Evolutionary conservation across 2,329 filamentous ascomycete species (phyloP).

Genomic region (Alternaria burnsii): DNA sequence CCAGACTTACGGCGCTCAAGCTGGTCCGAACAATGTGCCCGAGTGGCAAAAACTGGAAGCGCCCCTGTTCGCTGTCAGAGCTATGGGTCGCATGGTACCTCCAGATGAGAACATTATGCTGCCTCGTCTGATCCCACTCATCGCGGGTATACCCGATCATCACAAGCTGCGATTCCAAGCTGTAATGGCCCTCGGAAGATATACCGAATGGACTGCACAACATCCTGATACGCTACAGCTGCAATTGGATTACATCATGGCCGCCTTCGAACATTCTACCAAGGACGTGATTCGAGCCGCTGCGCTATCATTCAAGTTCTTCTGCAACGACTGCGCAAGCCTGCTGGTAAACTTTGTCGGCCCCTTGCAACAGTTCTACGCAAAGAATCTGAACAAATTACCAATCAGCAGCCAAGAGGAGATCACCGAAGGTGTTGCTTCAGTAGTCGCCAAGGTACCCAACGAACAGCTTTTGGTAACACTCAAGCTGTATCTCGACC

Average conservation of each 20-base stretch:
- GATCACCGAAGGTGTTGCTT: constrained; percentile 93
- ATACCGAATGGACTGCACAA: constrained; percentile 96
- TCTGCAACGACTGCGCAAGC: constrained; percentile 93
- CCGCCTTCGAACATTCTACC: constrained; percentile 86
- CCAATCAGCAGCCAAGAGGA: constrained; percentile 91
- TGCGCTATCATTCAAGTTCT: constrained; percentile 94
- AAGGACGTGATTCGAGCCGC: constrained; percentile 91
- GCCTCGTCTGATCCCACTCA: constrained; percentile 88
- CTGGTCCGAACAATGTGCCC: constrained; percentile 77
- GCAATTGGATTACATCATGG: constrained; percentile 95
- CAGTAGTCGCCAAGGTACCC: constrained; percentile 87
- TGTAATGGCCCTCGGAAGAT: constrained; percentile 95
- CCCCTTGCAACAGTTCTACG: constrained; percentile 91
- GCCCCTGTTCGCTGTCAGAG: constrained; percentile 91
- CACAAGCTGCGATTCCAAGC: constrained; percentile 98
- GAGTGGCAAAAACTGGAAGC: constrained; percentile 98
- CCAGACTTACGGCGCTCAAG: constrained; percentile 78
- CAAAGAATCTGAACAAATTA: constrained; percentile 85
- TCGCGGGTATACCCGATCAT: constrained; percentile 93
- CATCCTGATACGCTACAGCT: constrained; percentile 92
- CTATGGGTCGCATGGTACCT: constrained; percentile 96
- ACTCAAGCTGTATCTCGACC: constrained; percentile 92
- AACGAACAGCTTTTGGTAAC: constrained; percentile 80
- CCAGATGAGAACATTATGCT: constrained; percentile 86
- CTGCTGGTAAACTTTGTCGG: constrained; percentile 83